Percentiles rank a stretch among this genome's conserved stretches.
These are phyloP conservation scores for Schizonepeta tenuifolia DNA, from an alignment of 257 asterid species.

Conservation along the genomic window DNA sequence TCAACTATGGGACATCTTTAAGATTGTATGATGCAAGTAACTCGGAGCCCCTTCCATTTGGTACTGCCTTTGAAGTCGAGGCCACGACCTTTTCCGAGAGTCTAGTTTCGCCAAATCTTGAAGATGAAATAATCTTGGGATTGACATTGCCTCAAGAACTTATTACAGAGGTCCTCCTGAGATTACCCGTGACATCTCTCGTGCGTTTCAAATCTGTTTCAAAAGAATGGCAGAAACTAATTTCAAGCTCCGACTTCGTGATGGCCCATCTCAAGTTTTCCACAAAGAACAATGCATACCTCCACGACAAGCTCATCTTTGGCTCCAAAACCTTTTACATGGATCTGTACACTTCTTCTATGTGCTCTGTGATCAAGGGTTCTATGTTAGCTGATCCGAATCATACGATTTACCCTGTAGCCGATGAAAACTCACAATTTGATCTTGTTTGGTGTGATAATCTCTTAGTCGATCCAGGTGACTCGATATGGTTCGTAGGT, in stretches of 20 bases:
- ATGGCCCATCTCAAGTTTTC: slow-evolving; percentile 36
- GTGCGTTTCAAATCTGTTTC: slow-evolving; percentile 31
- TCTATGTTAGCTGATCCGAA: slow-evolving; percentile 13
- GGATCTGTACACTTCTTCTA: slow-evolving; percentile 29
- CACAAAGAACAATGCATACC: slow-evolving; percentile 16
- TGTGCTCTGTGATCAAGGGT: slow-evolving; percentile 8
- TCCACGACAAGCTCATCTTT: slow-evolving; percentile 22
- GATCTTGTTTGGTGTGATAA: slow-evolving; percentile 33
- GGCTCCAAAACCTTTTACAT: slow-evolving; percentile 9
- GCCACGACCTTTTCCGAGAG: slow-evolving; percentile 30
- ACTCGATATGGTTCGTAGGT: slow-evolving; percentile 23
- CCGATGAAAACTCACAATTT: neutral
- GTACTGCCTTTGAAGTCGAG: slow-evolving; percentile 2
- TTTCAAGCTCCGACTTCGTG: slow-evolving; percentile 32
- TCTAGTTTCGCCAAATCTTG: slow-evolving; percentile 31
- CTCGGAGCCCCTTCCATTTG: slow-evolving; percentile 18
- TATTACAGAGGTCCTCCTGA: slow-evolving; percentile 36
- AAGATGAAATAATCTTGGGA: slow-evolving; percentile 22
- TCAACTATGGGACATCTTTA: slow-evolving; percentile 24
- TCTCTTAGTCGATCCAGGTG: slow-evolving; percentile 12
- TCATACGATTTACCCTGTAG: slow-evolving; percentile 28
- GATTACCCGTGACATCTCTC: slow-evolving; percentile 45
- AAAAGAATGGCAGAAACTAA: slow-evolving; percentile 24
- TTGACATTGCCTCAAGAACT: slow-evolving; percentile 35
- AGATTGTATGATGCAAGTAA: slow-evolving; percentile 19